phyloP scores from a whole-genome alignment of 768 basidiomycete species.

The Lanmaoa rubissima region DNA sequence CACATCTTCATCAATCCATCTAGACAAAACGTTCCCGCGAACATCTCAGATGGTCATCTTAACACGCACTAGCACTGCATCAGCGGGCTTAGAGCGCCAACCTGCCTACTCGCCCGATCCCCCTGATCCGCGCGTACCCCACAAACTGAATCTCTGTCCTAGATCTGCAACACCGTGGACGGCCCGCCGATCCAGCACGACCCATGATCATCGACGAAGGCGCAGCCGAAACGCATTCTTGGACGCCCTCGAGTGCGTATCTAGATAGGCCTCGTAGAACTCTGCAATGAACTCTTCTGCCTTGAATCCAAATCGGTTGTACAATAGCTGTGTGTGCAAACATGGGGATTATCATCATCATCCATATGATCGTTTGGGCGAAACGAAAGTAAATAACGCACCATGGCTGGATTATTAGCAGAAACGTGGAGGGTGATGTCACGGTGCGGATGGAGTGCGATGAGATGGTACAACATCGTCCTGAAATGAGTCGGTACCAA shows the following conservation, averaged over 20 bases:
- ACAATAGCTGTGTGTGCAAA: slow-evolving; percentile 51
- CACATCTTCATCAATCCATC: too few species aligned
- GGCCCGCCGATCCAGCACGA: not conserved
- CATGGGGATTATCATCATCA: not conserved
- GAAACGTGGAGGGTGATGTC: slow-evolving; percentile 86
- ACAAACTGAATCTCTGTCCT: not conserved
- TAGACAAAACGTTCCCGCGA: not conserved
- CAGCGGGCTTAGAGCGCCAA: not conserved
- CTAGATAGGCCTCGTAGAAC: slow-evolving; percentile 80
- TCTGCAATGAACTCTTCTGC: slow-evolving; percentile 80
- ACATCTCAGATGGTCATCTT: not conserved
- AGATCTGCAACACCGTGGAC: not conserved
- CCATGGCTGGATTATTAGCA: slow-evolving; percentile 78
- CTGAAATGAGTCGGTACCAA: slow-evolving; percentile 32
- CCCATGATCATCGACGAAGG: slow-evolving; percentile 49
- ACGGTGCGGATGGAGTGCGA: slow-evolving; percentile 64
- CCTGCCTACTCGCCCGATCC: not conserved
- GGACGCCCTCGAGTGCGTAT: slow-evolving; percentile 63
- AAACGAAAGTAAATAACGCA: slow-evolving; percentile 23
- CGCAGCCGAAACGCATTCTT: slow-evolving; percentile 81
- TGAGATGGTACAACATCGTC: slow-evolving; percentile 76
- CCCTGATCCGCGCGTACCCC: not conserved
- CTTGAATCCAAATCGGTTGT: slow-evolving; percentile 87
- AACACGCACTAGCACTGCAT: not conserved
- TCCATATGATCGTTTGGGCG: not conserved